Conservation (phyloP, 176 grass and related monocot species). For the Secale cereale region DNA sequence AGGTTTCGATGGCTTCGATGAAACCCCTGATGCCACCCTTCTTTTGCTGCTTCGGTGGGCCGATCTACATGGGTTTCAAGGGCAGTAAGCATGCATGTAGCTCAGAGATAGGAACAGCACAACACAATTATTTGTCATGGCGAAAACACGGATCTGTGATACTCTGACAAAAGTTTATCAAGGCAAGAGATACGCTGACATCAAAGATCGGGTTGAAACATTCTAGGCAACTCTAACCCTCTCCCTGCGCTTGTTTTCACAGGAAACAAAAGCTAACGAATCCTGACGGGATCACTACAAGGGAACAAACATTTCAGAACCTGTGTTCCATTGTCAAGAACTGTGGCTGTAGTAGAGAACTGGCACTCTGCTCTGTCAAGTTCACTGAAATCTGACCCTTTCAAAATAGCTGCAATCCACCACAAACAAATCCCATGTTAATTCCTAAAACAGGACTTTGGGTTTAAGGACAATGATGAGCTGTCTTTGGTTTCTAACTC, state of each 20-base stretch:
- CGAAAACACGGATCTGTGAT: no score
- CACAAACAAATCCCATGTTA: constrained; percentile 17
- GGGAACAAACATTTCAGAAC: constrained; percentile 30
- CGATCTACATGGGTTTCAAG: not conserved
- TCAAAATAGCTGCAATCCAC: constrained; percentile 72
- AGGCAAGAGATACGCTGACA: no score
- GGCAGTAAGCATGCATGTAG: not conserved
- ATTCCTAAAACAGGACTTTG: not conserved
- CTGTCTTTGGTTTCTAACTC: constrained; percentile 7
- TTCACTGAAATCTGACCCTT: constrained; percentile 72
- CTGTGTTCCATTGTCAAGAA: constrained; percentile 90
- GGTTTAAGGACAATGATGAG: not conserved
- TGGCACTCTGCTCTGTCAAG: constrained; percentile 65
- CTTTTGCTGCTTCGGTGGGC: not conserved
- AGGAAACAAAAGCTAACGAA: no score
- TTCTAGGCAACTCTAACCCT: no score
- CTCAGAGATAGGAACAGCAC: not conserved
- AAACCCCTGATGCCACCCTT: constrained; percentile 40
- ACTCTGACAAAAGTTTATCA: no score
- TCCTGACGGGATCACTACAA: no score
- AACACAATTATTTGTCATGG: no score
- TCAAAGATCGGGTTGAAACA: no score
- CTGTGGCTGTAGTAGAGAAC: constrained; percentile 62
- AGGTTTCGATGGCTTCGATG: constrained; percentile 42
- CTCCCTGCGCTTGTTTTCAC: no score